Percentiles rank a stretch among this genome's conserved stretches.
Conservation (phyloP, 345 rosid genomes). For the Excoecaria cochinchinensis region DNA sequence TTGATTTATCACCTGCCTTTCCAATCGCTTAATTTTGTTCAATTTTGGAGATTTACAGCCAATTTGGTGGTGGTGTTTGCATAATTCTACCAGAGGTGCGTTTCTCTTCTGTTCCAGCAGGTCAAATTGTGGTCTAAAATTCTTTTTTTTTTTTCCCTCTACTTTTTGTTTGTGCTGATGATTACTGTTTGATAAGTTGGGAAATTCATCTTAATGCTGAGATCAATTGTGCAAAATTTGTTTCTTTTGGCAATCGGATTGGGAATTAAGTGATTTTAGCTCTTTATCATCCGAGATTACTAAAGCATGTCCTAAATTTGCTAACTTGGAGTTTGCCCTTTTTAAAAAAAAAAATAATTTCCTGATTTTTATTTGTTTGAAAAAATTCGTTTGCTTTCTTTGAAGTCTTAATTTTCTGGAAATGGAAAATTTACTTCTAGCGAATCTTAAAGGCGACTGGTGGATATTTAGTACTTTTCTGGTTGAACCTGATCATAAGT, state of each 20-base stretch:
- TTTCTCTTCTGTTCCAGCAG: slow-evolving; percentile 24
- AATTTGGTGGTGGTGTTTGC: slow-evolving; percentile 25
- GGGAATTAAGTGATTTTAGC: slow-evolving; percentile 2
- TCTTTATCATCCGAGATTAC: background rate
- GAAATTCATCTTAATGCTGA: slow-evolving; percentile 6
- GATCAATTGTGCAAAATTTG: background rate
- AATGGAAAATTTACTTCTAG: slow-evolving; percentile 29
- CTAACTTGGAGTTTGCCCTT: background rate
- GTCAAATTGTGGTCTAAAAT: slow-evolving; percentile 19
- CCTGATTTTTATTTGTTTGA: background rate
- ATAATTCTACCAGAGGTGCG: slow-evolving; percentile 29
- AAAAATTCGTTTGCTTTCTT: background rate
- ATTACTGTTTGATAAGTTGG: background rate
- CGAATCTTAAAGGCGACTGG: slow-evolving; percentile 10
- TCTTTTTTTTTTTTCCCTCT: background rate
- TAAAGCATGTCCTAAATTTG: slow-evolving; percentile 14
- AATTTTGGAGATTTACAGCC: slow-evolving; percentile 27
- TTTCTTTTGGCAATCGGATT: slow-evolving; percentile 22
- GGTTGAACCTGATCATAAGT: background rate
- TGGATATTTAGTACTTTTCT: background rate
- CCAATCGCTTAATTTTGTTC: slow-evolving; percentile 6
- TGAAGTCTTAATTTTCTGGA: slow-evolving; percentile 17
- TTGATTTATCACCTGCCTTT: slow-evolving; percentile 13
- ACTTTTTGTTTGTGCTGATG: background rate
- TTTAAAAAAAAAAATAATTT: too few relatives aligned